Base-by-base conservation (phyloP, 108 stramenopile genomes). In the Conticribra weissflogii region DNA sequence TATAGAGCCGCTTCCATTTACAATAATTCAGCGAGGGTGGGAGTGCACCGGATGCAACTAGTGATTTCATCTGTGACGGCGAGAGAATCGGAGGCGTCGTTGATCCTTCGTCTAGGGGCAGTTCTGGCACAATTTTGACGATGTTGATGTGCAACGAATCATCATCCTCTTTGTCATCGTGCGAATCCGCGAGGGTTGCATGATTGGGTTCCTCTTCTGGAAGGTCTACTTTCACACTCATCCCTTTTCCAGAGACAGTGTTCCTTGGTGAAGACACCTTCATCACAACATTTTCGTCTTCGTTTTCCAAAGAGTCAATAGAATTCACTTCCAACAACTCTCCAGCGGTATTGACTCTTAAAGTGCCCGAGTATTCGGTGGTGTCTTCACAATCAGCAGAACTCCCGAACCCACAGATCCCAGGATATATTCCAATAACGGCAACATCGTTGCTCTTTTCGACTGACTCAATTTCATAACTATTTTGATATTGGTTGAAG, bases 1-100 rank as follows among this genome's bases (percentile, higher is more conserved):
- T 83, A 63, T 95, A 95, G 22, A 92, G 51, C 61, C 94, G 58
- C 53, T 81, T 89, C 94, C 94, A 95, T 51, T 78, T 76, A 59
- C 86, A 88, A 65, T 83, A 91, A 56, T 79, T 68, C 21, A 93
- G 79, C 0, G 84, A 78, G 34, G 67, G 66, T 3, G 94, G 94
- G 12, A 95, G 52, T 1, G 72, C 88, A n/a, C 73, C 61, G 19
- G 59, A 67, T 29, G 78, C 80, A n/a, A 94, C 71, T 15, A 80
- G 72, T 4, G 72, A 63, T 57, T 69, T 68, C 81, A 82, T 82
- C 25, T 79, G 77, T n/a, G 58, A 41, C 8, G 47, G 44, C 3
- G 48, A 53, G 2, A 82, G 66, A 24, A 82, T 74, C 24, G 33
- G 58, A 15, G 74, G 73, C 15, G 65, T 34, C 17, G 46, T 34